phyloP scores from a whole-genome alignment of 1,139 yeast species.

The Saccharomycopsis hybrid region DNA sequence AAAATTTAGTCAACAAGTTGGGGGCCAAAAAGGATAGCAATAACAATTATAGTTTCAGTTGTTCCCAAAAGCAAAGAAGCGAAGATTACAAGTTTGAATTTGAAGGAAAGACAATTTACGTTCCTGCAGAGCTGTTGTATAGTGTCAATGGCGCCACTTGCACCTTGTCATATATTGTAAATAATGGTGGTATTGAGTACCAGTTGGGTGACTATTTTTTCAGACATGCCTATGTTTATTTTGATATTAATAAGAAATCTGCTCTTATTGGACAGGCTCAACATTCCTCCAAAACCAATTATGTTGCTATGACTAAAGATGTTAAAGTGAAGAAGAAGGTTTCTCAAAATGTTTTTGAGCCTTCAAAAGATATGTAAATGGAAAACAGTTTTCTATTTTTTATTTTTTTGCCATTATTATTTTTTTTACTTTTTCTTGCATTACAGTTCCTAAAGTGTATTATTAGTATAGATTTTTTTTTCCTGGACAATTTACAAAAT shows the following conservation, averaged over 20 bases:
- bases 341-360: background rate
- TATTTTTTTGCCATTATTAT: too few relatives aligned
- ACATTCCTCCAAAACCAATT: background rate
- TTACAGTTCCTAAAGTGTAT: too few relatives aligned
- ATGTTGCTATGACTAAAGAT: background rate
- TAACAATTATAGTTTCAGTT: background rate
- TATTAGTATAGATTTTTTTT: too few relatives aligned
- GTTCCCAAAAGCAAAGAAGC: background rate
- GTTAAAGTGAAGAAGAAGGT: background rate
- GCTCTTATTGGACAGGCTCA: slow-evolving; percentile 3
- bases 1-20: background rate
- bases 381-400: too few relatives aligned
- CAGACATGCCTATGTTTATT: slow-evolving; percentile 10
- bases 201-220: slow-evolving; percentile 11
- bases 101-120: background rate
- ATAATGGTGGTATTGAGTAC: slow-evolving; percentile 1
- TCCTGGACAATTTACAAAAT: too few relatives aligned
- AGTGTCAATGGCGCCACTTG: background rate
- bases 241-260: background rate
- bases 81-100: slow-evolving; percentile 4
- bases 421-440: too few relatives aligned
- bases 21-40: background rate
- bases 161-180: slow-evolving; percentile 25
- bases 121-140: slow-evolving; percentile 1
- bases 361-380: too few relatives aligned